Conservation (phyloP, 2,329 filamentous ascomycete genomes). For the Beauveria brongniartii region DNA sequence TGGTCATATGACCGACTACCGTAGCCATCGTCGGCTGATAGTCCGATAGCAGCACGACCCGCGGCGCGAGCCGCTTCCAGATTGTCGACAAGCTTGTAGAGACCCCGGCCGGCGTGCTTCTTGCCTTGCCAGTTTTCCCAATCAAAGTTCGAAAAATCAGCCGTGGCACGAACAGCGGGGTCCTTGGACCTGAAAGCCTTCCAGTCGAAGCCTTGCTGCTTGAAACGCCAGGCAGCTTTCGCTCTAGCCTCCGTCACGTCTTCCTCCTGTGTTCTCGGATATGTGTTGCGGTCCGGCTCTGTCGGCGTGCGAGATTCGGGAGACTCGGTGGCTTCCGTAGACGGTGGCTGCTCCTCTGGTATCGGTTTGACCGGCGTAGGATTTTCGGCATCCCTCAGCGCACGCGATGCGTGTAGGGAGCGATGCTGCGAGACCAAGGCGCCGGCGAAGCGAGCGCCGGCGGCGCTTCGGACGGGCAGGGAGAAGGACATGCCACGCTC, state of each 20-base stretch:
- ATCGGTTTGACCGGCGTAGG: not conserved
- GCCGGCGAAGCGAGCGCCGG: not conserved
- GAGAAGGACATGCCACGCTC: conserved; percentile 14
- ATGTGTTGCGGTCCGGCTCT: not conserved
- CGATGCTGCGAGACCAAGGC: not conserved
- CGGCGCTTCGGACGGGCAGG: not conserved
- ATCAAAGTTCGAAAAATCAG: conserved; percentile 1
- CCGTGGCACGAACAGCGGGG: not conserved
- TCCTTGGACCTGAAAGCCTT: conserved; percentile 5
- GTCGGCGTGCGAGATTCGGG: not conserved
- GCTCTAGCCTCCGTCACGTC: not conserved
- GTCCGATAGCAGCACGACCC: conserved; percentile 1
- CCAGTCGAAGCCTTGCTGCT: conserved; percentile 8
- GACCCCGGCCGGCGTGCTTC: not conserved
- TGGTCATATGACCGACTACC: not conserved
- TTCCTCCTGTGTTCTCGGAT: not conserved
- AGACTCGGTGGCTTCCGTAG: not conserved
- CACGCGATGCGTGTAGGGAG: not conserved
- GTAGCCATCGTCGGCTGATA: not conserved
- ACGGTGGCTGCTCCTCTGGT: not conserved
- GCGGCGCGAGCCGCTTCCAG: not conserved
- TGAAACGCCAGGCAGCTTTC: conserved; percentile 4
- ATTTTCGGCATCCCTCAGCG: not conserved
- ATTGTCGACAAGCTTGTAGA: not conserved
- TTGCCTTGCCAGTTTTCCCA: conserved; percentile 4